Evolutionary conservation across 192 early-diverging fungal species (phyloP).

Genomic region (Podila clonocystis): DNA sequence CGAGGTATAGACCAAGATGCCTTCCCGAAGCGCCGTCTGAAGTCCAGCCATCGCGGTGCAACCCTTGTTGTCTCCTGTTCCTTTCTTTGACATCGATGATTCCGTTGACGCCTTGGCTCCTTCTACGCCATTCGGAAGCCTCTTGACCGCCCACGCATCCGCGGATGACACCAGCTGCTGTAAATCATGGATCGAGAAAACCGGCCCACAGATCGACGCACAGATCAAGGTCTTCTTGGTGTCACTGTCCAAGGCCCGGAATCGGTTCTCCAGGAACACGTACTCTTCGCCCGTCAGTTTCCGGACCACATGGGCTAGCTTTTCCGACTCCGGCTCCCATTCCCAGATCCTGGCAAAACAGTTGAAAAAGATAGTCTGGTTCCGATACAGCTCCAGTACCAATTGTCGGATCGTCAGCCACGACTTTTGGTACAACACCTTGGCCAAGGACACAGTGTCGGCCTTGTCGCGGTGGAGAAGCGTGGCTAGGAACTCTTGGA

Average conservation of each 20-base stretch:
- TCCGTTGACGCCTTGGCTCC: not conserved
- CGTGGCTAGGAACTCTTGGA: constrained; percentile 24
- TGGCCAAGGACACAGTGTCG: constrained; percentile 25
- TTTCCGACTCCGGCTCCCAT: constrained; percentile 18
- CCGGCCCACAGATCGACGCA: constrained; percentile 36
- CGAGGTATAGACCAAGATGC: constrained; percentile 38
- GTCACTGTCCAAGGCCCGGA: constrained; percentile 22
- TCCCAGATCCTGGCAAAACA: constrained; percentile 15
- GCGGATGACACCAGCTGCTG: constrained; percentile 16
- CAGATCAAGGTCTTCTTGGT: constrained; percentile 40
- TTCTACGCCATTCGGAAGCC: not conserved
- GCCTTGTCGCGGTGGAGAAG: constrained; percentile 22
- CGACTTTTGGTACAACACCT: constrained; percentile 22
- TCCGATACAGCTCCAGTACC: constrained; percentile 33
- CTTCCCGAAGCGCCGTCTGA: constrained; percentile 31
- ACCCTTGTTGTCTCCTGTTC: constrained; percentile 5
- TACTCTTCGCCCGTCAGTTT: constrained; percentile 46
- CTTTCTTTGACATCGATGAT: not conserved
- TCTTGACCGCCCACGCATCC: constrained; percentile 1
- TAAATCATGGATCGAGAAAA: constrained; percentile 33
- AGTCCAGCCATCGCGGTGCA: constrained; percentile 42
- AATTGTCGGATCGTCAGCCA: constrained; percentile 49
- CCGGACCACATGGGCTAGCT: constrained; percentile 15
- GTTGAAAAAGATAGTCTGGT: constrained; percentile 30
- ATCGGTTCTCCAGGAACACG: constrained; percentile 20